Base-by-base conservation (phyloP, 768 basidiomycete genomes). In the Tulasnella calospora region DNA sequence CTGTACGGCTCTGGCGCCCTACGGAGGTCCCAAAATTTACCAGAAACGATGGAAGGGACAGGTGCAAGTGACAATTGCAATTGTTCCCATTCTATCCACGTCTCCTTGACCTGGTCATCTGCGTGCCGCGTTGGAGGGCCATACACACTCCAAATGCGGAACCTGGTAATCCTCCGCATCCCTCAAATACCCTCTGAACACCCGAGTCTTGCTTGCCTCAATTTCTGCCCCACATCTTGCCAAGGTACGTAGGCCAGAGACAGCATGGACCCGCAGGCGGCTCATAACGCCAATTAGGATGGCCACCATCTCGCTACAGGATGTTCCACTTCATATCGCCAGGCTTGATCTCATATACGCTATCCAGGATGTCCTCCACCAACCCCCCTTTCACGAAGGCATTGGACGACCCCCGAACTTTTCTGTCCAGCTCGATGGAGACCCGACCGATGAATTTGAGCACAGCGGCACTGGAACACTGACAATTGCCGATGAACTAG, bases 381-480 rank as follows among this genome's bases (percentile, higher is more conserved):
- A 47, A 15, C 44, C 74, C 27, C 44, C 44, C 21, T 38, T 75
- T 36, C n/a, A 75, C 38, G 17, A 33, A 21, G 30, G n/a, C 17
- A 35, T 3, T 13, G 44, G 27, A n/a, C 35, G n/a, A 17, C 23
- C n/a, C 12, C 41, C 51, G 15, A 75, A 75, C 74, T 75, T 75
- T 33, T 30, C 46, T 57, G 74, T 75, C 74, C 55, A 47, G 23
- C 46, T 75, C 23, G 44, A 47, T 35, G 30, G 23, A 23, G 41
- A 55, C 51, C n/a, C n/a, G 23, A n/a, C 44, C n/a, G 74, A 35
- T 5, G 51, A 35, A 35, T 55, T n/a, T 36, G 47, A 51, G 8
- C 77, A 78, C 36, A 51, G 46, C 8, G 71, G 77, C 9, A 41
- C 12, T 19, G 79, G 77, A n/a, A 41, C 67, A 19, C 51, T 79